phyloP scores from a whole-genome alignment of 2,329 filamentous ascomycete species.

The Trichoderma afroharzianum region DNA sequence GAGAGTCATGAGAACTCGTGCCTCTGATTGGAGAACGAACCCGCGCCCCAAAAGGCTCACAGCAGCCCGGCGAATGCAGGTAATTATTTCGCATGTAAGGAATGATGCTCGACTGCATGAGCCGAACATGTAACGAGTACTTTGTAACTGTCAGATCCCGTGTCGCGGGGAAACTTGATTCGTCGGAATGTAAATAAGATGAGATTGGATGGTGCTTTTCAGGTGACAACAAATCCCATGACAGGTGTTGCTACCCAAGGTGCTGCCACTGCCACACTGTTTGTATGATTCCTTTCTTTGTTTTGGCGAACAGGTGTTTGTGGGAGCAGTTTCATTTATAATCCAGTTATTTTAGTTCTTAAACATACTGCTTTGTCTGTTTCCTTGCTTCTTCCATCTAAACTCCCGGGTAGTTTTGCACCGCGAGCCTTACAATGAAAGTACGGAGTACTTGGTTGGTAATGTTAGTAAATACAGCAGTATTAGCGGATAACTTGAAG shows the following conservation, averaged over 20 bases:
- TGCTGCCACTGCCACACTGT: not conserved
- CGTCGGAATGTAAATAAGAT: not conserved
- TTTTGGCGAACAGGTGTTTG: not conserved
- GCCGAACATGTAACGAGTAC: not conserved
- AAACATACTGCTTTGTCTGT: not conserved
- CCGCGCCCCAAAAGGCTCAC: not conserved
- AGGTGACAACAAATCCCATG: not conserved
- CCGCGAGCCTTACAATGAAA: not conserved
- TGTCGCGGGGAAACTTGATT: not conserved
- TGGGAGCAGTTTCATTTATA: not conserved
- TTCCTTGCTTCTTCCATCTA: not conserved
- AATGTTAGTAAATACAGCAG: not conserved
- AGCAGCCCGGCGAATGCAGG: not conserved
- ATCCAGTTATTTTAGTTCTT: not conserved
- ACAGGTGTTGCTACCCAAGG: not conserved
- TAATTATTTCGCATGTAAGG: conserved; percentile 1
- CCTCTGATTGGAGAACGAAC: not conserved
- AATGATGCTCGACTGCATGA: conserved; percentile 4
- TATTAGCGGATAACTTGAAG: not conserved
- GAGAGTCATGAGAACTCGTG: no score
- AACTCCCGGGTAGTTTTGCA: not conserved
- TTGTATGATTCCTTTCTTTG: not conserved
- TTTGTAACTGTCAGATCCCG: not conserved
- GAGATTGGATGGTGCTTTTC: not conserved
- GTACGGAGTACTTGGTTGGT: no score